Evolutionary conservation across 768 basidiomycete species (phyloP).

Genomic region (Hemileccinum impolitum): DNA sequence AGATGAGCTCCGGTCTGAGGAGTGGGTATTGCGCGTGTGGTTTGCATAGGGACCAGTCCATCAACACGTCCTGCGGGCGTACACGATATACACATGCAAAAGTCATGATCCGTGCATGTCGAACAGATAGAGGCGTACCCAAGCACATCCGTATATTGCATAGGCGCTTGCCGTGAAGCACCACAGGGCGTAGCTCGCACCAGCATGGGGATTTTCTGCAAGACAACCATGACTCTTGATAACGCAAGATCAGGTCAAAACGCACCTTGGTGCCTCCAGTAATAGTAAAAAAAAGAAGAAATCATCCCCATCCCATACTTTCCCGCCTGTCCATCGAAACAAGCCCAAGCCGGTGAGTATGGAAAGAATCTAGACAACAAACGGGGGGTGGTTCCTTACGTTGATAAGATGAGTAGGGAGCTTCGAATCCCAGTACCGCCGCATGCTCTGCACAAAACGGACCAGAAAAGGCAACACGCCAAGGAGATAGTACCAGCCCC

Average conservation of each 20-base stretch:
- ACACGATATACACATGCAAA: neutral
- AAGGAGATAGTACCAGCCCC: constrained; percentile 60
- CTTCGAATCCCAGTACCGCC: constrained; percentile 78
- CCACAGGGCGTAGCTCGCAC: constrained; percentile 63
- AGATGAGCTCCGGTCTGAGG: constrained; percentile 73
- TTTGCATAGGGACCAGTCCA: constrained; percentile 88
- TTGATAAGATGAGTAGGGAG: constrained; percentile 81
- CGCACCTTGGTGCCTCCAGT: constrained; percentile 70
- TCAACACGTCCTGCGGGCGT: constrained; percentile 65
- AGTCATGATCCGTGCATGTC: neutral
- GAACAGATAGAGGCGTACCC: constrained; percentile 50
- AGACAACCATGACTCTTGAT: neutral
- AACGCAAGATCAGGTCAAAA: no score
- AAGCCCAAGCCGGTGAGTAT: neutral
- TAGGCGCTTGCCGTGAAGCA: constrained; percentile 60
- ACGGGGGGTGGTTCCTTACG: constrained; percentile 38
- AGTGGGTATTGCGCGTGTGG: constrained; percentile 52
- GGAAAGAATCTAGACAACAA: neutral
- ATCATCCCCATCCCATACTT: constrained; percentile 74
- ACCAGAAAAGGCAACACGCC: constrained; percentile 63
- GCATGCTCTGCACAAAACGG: constrained; percentile 82
- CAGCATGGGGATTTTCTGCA: constrained; percentile 32
- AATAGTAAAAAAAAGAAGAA: constrained; percentile 62
- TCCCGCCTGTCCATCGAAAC: constrained; percentile 56
- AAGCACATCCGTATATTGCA: constrained; percentile 68